Conservation (phyloP, 2,329 filamentous ascomycete species). For the Cryphonectria radicalis region DNA sequence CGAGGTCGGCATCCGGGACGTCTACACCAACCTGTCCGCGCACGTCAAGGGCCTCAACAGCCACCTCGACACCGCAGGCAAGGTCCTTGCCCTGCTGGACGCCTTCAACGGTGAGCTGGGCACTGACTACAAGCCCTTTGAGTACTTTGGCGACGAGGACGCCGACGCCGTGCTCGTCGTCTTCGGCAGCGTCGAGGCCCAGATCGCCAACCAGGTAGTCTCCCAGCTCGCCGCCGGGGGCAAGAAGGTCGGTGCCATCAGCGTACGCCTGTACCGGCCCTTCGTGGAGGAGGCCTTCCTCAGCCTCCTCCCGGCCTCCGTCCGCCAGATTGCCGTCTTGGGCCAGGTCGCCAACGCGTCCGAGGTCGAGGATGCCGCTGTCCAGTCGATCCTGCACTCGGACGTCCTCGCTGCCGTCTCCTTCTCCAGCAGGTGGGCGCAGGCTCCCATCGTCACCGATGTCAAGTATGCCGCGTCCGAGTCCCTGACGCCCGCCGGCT, state of each 20-base stretch:
- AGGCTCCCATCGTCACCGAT: constrained; percentile 71
- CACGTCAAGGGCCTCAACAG: constrained; percentile 64
- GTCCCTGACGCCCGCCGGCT: constrained; percentile 57
- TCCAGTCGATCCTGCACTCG: constrained; percentile 87
- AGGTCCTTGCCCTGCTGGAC: constrained; percentile 69
- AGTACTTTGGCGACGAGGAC: constrained; percentile 84
- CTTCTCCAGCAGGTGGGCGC: constrained; percentile 71
- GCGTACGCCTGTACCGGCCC: constrained; percentile 90
- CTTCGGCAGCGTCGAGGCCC: constrained; percentile 90
- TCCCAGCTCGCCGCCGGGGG: constrained; percentile 72
- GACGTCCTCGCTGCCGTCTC: constrained; percentile 86
- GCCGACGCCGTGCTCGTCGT: constrained; percentile 86
- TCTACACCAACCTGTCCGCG: constrained; percentile 69
- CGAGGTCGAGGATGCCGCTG: constrained; percentile 72
- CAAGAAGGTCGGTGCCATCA: constrained; percentile 82
- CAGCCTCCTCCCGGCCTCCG: constrained; percentile 74
- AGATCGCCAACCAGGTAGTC: constrained; percentile 81
- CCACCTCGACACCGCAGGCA: constrained; percentile 73
- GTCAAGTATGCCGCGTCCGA: constrained; percentile 84
- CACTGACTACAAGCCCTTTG: constrained; percentile 89
- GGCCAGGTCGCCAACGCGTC: constrained; percentile 81
- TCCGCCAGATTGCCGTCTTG: constrained; percentile 78
- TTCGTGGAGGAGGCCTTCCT: constrained; percentile 96
- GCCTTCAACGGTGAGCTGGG: constrained; percentile 89
- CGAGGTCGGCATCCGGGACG: constrained; percentile 63